phyloP scores from a whole-genome alignment of 345 rosid genomes.

The Camelina laxa region DNA sequence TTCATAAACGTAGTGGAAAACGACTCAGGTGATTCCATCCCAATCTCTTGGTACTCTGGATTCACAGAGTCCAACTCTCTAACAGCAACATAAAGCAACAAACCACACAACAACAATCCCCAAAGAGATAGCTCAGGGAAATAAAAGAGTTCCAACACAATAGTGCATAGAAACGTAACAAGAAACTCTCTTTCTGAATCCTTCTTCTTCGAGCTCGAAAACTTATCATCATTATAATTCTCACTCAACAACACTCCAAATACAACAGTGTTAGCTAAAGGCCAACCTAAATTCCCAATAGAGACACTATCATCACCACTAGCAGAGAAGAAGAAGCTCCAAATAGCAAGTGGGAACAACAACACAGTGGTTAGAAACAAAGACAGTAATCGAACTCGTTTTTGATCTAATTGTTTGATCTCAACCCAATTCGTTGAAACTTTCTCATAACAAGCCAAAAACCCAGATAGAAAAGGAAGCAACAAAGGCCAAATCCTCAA shows the following conservation, averaged over 20 bases:
- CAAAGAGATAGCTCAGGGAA: constrained; percentile 83
- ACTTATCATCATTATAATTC: constrained; percentile 70
- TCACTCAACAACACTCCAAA: constrained; percentile 88
- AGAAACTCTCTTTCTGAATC: constrained; percentile 76
- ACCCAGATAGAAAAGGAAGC: constrained; percentile 85
- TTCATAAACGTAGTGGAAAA: constrained; percentile 58
- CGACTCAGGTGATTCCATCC: constrained; percentile 68
- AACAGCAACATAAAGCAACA: constrained; percentile 70
- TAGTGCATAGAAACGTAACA: constrained; percentile 73
- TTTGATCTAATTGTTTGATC: constrained; percentile 65
- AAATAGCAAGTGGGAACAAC: constrained; percentile 74
- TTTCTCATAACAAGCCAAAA: constrained; percentile 84
- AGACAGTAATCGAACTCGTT: constrained; percentile 70
- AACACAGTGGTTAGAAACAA: constrained; percentile 66
- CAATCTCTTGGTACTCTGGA: constrained; percentile 58
- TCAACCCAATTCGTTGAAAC: constrained; percentile 71
- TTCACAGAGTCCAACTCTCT: constrained; percentile 66
- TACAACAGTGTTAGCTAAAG: constrained; percentile 82
- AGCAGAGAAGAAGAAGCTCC: constrained; percentile 60
- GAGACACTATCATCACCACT: constrained; percentile 57
- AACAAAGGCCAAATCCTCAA: constrained; percentile 81
- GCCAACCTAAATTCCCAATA: constrained; percentile 75
- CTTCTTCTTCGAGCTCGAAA: constrained; percentile 48
- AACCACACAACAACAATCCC: constrained; percentile 79
- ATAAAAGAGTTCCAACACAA: constrained; percentile 80